Conservation (phyloP, 106 monocot species). For the Dioscorea dumetorum region DNA sequence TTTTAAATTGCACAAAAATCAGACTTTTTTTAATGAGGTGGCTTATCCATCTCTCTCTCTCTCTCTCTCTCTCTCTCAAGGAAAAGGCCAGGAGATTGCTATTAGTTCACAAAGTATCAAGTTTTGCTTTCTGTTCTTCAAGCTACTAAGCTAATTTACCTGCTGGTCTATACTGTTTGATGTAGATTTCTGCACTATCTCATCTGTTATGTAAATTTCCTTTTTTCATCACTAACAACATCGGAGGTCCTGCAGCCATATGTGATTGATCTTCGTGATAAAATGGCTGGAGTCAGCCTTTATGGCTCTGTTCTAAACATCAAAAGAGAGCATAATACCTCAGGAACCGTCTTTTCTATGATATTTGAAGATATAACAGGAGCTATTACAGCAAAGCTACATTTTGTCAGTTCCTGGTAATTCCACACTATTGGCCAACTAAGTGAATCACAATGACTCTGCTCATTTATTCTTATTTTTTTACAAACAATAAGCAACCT, state of each 20-base stretch:
- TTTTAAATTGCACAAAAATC: too few relatives aligned
- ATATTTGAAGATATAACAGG: slow-evolving; percentile 67
- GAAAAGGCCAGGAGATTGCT: too few relatives aligned
- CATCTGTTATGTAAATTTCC: background rate
- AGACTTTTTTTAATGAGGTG: too few relatives aligned
- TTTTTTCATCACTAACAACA: slow-evolving; percentile 4
- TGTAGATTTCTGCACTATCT: background rate
- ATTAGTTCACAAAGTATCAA: too few relatives aligned
- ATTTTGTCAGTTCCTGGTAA: slow-evolving; percentile 67
- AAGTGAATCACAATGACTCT: too few relatives aligned
- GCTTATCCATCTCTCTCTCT: too few relatives aligned
- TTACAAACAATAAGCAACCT: too few relatives aligned
- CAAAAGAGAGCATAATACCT: slow-evolving; percentile 21
- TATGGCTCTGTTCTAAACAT: slow-evolving; percentile 51
- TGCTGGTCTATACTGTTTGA: background rate
- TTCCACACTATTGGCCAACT: too few relatives aligned
- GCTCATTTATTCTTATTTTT: too few relatives aligned
- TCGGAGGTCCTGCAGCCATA: slow-evolving; percentile 37
- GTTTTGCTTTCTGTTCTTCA: too few relatives aligned
- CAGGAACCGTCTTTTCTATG: slow-evolving; percentile 37
- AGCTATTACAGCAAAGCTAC: slow-evolving; percentile 41
- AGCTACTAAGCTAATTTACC: background rate
- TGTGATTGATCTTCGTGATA: slow-evolving; percentile 66
- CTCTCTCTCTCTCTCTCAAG: too few relatives aligned
- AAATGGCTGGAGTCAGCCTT: slow-evolving; percentile 73